These are phyloP conservation scores for Nigrospora oryzae DNA, from an alignment of 2,329 filamentous ascomycete genomes.

Conservation along the genomic window DNA sequence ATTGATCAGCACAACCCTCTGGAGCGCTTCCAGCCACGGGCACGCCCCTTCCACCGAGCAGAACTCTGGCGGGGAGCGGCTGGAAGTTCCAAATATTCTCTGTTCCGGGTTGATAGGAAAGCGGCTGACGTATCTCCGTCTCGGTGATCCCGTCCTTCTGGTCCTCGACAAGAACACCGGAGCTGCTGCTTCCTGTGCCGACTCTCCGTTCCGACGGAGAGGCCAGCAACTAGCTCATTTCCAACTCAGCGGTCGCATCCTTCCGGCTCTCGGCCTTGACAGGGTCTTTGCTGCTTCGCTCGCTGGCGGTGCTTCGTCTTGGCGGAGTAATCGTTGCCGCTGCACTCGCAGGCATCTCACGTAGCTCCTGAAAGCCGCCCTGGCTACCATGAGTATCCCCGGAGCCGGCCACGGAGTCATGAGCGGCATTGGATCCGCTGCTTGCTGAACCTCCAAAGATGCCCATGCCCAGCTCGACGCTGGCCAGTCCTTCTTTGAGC, in stretches of 20 bases:
- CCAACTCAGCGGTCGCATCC: no score
- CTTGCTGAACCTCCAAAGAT: constrained; percentile 25
- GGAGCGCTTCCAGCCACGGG: no score
- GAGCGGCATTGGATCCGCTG: constrained; percentile 6
- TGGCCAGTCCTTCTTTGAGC: constrained; percentile 38
- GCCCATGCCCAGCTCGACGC: constrained; percentile 39
- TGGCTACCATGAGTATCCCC: background rate
- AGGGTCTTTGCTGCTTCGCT: no score
- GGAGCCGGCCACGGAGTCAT: background rate
- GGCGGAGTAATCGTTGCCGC: no score
- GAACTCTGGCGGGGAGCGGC: background rate
- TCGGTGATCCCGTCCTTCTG: background rate
- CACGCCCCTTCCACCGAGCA: no score
- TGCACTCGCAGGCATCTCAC: background rate
- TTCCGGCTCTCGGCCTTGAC: no score
- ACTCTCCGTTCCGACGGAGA: no score
- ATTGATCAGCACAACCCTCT: no score
- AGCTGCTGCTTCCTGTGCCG: background rate
- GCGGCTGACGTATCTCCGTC: constrained; percentile 1
- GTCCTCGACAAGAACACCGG: background rate
- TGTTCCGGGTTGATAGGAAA: background rate
- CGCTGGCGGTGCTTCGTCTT: no score
- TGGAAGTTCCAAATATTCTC: constrained; percentile 1
- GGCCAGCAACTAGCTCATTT: no score
- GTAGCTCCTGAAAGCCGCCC: background rate